Base-by-base conservation (phyloP, 257 asterid species). In the Solanum paucissectum region DNA sequence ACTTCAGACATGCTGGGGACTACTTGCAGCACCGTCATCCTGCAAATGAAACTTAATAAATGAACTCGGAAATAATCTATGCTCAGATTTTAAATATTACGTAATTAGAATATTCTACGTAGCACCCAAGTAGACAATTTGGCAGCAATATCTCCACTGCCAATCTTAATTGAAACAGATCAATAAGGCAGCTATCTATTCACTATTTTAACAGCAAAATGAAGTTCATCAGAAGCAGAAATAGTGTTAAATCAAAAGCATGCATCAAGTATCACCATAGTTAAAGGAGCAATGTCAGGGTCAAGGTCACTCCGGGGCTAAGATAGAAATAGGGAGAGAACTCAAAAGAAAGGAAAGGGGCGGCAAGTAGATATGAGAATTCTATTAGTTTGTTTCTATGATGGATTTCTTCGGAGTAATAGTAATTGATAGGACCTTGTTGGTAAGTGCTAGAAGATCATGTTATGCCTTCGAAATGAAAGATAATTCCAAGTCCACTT, bases 1-100 rank as follows among this genome's bases (percentile, higher is more conserved):
- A 83, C 46, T 84, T 94, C 94, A 94, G 86, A 94, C 92, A 87
- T 89, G 77, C 93, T 87, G 92, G 87, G 89, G 89, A 89, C 77
- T 91, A 89, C 89, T 89, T 81, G 90, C 74, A 86, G 66, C 90
- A 86, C 87, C 91, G 71, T 90, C 94, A 20, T 88, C 96, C 98
- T 95, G 97, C 91, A 91, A 91, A 91, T 81, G 79, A 55, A 87
- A 85, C 85, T 74, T 37, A 23, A 38, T 88, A 25, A 66, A 87
- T 13, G 23, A 69, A 87, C 79, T 38, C 8, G 2, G 20, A 49
- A 29, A 82, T 37, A 82, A 10, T 82, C 29, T 29, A 29, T 18
- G 20, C 29, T 81, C 20, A 6, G 34, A 81, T 49, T 81, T 49
- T 29, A 81, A 34, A 5, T 49, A 18, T 38, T 23, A 40, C 4